Base-by-base conservation (phyloP, 495 filamentous ascomycete species). In the Ascodesmis nigricans region DNA sequence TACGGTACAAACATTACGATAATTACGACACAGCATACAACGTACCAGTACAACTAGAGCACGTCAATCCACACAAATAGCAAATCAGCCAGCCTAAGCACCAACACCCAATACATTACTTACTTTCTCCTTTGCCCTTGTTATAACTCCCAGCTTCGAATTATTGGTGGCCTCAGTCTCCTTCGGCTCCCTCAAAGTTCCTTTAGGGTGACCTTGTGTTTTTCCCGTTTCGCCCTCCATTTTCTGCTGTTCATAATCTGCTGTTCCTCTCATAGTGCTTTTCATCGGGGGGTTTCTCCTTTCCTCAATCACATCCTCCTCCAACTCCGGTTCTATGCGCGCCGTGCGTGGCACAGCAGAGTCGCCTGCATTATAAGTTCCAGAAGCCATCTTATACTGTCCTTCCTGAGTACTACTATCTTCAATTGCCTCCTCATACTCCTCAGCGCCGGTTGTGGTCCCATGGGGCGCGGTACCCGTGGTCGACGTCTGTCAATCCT, bases 401-500 rank as follows among this genome's bases (percentile, higher is more conserved):
- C 22, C 21, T 7, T 10, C 17, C 4, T 13, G 16, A 35, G 4
- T 24, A 29, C 19, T 29, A n/a, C 25, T 25, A 29, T 13, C 15
- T 5, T 21, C 23, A 29, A 28, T 37, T 14, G 23, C 23, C 23
- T 6, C 11, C 23, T 25, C 23, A 25, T 6, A 25, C 6, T 25
- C 23, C 11, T 11, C 11, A 25, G 23, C 23, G 11, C 6, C 23
- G 23, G 11, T 25, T 6, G 11, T 25, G 11, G 23, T 6, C 6
- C 11, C 23, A 25, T 11, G 23, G 6, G 23, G 23, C 23, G 11
- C 11, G 11, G 6, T 11, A 21, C 37, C 43, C 25, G 36, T 36
- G 38, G 30, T 49, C 46, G 46, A 49, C 45, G 31, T 42, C 46
- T 49, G 46, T 50, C 46, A 50, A 45, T 50, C 46, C 0, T 39